Conservation (phyloP, 2,329 filamentous ascomycete genomes). For the Alternaria brassicicola region DNA sequence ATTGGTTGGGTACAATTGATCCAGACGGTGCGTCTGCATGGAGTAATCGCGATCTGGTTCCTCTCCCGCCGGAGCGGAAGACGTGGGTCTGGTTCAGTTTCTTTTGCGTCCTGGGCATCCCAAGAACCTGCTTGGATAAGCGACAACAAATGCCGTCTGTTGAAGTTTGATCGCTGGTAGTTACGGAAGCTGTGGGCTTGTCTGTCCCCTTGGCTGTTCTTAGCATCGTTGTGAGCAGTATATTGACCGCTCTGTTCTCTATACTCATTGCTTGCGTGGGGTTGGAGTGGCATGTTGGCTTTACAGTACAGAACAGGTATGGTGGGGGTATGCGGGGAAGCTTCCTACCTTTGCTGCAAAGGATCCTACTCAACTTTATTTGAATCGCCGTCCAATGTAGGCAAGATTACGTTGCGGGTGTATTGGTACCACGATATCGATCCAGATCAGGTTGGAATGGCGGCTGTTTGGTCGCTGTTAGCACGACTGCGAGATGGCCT, state of each 20-base stretch:
- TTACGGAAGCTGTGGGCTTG: constrained; percentile 50
- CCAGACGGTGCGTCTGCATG: constrained; percentile 48
- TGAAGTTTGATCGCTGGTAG: constrained; percentile 3
- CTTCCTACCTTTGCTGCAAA: constrained; percentile 57
- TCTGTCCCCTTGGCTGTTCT: constrained; percentile 57
- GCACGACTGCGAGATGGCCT: constrained; percentile 46
- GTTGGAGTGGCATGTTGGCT: constrained; percentile 58
- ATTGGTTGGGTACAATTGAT: constrained; percentile 31
- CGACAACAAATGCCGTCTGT: not conserved
- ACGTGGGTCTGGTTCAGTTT: constrained; percentile 54
- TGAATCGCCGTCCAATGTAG: constrained; percentile 58
- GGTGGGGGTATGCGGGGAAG: constrained; percentile 58
- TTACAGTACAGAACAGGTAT: constrained; percentile 58
- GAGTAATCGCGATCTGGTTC: constrained; percentile 49
- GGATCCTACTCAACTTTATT: constrained; percentile 58
- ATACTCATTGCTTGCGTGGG: constrained; percentile 57
- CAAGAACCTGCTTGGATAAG: constrained; percentile 54
- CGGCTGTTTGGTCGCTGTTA: constrained; percentile 42
- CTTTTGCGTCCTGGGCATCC: constrained; percentile 54
- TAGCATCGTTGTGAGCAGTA: constrained; percentile 54
- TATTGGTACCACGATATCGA: not conserved
- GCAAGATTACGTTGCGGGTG: constrained; percentile 12
- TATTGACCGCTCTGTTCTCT: constrained; percentile 53
- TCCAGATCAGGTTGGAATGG: constrained; percentile 43
- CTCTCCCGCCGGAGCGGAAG: constrained; percentile 46